Conservation (phyloP, 129 eudicot species). For the Ambrosia artemisiifolia region DNA sequence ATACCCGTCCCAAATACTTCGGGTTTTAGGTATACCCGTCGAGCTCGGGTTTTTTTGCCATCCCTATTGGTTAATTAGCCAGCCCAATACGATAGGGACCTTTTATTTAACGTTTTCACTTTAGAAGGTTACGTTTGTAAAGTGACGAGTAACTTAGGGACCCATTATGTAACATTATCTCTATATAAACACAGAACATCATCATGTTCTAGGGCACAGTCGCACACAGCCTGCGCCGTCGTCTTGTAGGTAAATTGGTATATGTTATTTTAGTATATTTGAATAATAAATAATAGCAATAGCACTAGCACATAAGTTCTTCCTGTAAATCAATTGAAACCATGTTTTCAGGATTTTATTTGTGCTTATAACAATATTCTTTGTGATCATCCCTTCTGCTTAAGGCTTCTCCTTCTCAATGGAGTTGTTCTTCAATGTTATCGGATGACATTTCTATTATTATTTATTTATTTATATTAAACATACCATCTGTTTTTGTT, state of each 20-base stretch:
- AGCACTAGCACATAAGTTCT: slow-evolving; percentile 41
- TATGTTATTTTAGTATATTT: no score
- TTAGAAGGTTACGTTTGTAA: not conserved
- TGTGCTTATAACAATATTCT: slow-evolving; percentile 27
- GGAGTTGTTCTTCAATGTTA: slow-evolving; percentile 31
- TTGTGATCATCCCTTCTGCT: slow-evolving; percentile 34
- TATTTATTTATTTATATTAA: not conserved
- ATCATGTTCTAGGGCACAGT: not conserved
- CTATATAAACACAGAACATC: slow-evolving; percentile 7
- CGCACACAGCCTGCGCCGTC: not conserved
- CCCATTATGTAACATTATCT: not conserved
- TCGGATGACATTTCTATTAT: slow-evolving; percentile 20
- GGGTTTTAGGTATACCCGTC: no score
- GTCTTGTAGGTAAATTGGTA: not conserved
- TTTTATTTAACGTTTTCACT: not conserved
- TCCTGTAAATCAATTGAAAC: slow-evolving; percentile 11
- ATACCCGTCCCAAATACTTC: no score
- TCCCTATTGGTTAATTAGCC: no score
- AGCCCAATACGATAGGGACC: no score
- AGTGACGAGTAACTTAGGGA: not conserved
- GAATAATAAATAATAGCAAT: no score
- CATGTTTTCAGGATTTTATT: slow-evolving; percentile 28
- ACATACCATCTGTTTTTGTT: not conserved
- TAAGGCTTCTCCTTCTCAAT: slow-evolving; percentile 23
- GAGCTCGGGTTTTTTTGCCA: no score